Evolutionary conservation across 106 monocot genomes (phyloP), one percentile per base, ranked within the genome.

Genomic region (Hemerocallis citrina): DNA sequence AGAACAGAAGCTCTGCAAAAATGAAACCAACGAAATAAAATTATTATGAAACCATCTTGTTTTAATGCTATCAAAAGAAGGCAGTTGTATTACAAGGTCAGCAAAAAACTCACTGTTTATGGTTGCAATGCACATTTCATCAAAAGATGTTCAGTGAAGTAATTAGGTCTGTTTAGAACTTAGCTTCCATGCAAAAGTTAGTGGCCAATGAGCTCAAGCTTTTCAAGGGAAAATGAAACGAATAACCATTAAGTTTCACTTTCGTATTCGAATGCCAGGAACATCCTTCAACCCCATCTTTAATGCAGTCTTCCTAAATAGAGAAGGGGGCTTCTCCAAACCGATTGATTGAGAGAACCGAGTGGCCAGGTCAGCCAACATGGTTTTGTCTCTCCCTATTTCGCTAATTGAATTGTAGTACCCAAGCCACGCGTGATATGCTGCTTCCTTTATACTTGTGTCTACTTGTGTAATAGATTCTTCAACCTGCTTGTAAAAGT

Each of bases 381-480:
- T 72, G 33, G 95, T 90, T 76, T 96, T 96, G 48, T 96, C 83
- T 52, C 95, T 80, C 37, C 86, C 95, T 63, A 90, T 84, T 7
- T 81, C 78, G 28, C 49, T 45, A 9, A 96, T 84, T 10, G 90
- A 96, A 42, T 96, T 90, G 64, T 96, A 96, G 52, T 90, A 87
- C 3, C 95, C 95, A 66, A 96, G 95, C 95, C 95, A 96, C 56
- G 95, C 86, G 63, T 96, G 95, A 62, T 96, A 96, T 15, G 86
- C 95, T 27, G 95, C 86, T 67, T 96, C 95, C 51, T 90, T 96
- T 14, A 84, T 79, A 55, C 86, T 87, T 23, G 65, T 46, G 29
- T 96, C 95, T 34, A 96, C 73, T 15, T 63, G 84, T 55, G 45
- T 69, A 40, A 90, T 81, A 22, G 95, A 86, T 38, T 80, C 83